Conservation (phyloP, 116 monocot genomes). For the Phalaenopsis hybrid region DNA sequence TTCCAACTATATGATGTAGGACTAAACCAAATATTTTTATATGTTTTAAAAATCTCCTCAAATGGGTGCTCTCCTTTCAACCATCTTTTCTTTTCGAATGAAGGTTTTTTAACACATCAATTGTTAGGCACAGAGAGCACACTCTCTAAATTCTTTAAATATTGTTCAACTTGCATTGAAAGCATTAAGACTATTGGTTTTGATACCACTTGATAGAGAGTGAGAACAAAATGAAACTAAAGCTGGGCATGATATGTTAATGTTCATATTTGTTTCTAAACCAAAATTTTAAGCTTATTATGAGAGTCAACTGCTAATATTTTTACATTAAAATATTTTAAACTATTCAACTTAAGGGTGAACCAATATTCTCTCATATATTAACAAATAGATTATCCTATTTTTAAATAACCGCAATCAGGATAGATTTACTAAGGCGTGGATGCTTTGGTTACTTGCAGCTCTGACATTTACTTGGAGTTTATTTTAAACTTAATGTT, state of each 20-base stretch:
- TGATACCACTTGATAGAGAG: neutral
- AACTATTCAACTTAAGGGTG: neutral
- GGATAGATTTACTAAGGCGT: neutral
- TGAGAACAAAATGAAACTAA: neutral
- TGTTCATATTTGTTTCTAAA: neutral
- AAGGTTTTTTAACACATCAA: neutral
- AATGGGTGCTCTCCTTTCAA: neutral
- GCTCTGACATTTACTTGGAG: neutral
- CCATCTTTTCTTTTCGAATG: neutral
- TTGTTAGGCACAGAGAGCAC: neutral
- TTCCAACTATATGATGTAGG: neutral
- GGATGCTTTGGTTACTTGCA: neutral
- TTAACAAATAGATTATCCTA: neutral
- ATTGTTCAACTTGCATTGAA: neutral
- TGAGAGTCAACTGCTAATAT: neutral
- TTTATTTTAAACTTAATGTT: neutral
- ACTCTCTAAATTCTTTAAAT: neutral
- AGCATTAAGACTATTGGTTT: neutral
- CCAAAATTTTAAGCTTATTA: neutral
- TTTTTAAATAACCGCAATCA: neutral
- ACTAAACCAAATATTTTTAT: neutral
- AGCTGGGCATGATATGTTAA: neutral
- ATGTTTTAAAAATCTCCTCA: neutral
- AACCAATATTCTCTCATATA: neutral
- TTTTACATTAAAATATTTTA: neutral